phyloP scores from a whole-genome alignment of 768 basidiomycete genomes.

The Hericium coralloides region DNA sequence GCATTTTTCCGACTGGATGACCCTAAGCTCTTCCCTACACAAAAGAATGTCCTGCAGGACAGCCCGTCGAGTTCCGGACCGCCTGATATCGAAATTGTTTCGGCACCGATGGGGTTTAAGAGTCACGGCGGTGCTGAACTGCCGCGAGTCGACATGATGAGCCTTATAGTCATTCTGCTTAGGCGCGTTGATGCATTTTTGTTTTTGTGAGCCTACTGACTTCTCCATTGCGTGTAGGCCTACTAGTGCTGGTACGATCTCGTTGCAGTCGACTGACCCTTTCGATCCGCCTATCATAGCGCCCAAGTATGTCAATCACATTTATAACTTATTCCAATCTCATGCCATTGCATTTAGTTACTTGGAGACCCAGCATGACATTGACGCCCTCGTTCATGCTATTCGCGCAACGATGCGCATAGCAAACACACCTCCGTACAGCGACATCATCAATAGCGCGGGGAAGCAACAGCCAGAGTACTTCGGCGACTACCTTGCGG shows the following conservation, averaged over 20 bases:
- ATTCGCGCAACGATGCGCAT: constrained; percentile 29
- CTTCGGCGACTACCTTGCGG: constrained; percentile 30
- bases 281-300: background rate
- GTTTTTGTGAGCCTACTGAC: constrained; percentile 3
- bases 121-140: constrained; percentile 8
- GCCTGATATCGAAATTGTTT: constrained; percentile 28
- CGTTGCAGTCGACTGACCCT: constrained; percentile 1
- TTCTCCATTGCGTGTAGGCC: background rate
- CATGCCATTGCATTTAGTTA: constrained; percentile 24
- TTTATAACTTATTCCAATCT: background rate
- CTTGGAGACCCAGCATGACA: constrained; percentile 31
- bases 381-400: constrained; percentile 31
- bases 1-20: constrained; percentile 46
- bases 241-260: background rate
- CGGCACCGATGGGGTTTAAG: constrained; percentile 18
- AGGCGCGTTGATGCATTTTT: constrained; percentile 15
- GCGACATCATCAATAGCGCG: constrained; percentile 24
- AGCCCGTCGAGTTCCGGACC: constrained; percentile 23
- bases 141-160: constrained; percentile 14
- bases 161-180: constrained; percentile 20
- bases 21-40: constrained; percentile 36
- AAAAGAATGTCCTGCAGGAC: constrained; percentile 17
- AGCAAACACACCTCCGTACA: constrained; percentile 29
- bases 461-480: constrained; percentile 21
- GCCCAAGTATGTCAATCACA: background rate